A percentile compares a stretch with the other conserved stretches of the same genome.
phyloP scores from a whole-genome alignment of 2,329 filamentous ascomycete species.

The Tolypocladium capitatum region DNA sequence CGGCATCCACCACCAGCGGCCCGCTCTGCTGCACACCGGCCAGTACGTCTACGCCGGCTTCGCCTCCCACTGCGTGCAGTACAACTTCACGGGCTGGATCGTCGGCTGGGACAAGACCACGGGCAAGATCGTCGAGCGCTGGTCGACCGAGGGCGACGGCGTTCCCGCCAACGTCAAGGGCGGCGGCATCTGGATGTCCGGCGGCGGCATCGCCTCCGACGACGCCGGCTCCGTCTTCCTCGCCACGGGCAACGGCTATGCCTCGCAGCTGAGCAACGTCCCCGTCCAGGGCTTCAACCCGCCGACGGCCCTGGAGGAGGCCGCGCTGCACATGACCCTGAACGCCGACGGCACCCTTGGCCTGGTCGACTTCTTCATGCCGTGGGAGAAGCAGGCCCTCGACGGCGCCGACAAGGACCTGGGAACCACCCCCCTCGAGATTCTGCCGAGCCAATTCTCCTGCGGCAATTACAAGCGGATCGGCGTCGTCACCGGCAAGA shows the following conservation, averaged over 20 bases:
- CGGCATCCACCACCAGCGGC: constrained; percentile 38
- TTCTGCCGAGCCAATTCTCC: constrained; percentile 26
- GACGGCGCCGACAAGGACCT: constrained; percentile 38
- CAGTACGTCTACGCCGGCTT: constrained; percentile 38
- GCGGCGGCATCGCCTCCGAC: constrained; percentile 25
- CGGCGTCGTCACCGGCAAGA: constrained; percentile 37
- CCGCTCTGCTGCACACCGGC: constrained; percentile 31
- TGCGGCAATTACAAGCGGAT: constrained; percentile 31
- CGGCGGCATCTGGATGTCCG: constrained; percentile 30
- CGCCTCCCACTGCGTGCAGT: constrained; percentile 41
- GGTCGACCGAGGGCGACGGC: constrained; percentile 26
- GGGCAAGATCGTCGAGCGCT: constrained; percentile 23
- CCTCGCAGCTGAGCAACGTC: constrained; percentile 22
- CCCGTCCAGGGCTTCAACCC: constrained; percentile 24
- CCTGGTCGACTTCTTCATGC: constrained; percentile 40
- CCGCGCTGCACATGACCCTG: constrained; percentile 29
- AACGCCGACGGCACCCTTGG: constrained; percentile 27
- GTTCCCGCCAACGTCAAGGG: constrained; percentile 23
- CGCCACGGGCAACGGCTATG: constrained; percentile 27
- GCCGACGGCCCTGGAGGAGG: constrained; percentile 29
- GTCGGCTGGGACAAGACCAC: constrained; percentile 32
- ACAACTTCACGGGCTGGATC: constrained; percentile 41
- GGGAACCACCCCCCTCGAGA: constrained; percentile 31
- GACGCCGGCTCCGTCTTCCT: constrained; percentile 25
- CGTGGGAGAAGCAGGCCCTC: constrained; percentile 34